Percentiles rank a stretch among this genome's conserved stretches.
phyloP scores from a whole-genome alignment of 768 basidiomycete species.

The Symmetrospora coprosmae region DNA sequence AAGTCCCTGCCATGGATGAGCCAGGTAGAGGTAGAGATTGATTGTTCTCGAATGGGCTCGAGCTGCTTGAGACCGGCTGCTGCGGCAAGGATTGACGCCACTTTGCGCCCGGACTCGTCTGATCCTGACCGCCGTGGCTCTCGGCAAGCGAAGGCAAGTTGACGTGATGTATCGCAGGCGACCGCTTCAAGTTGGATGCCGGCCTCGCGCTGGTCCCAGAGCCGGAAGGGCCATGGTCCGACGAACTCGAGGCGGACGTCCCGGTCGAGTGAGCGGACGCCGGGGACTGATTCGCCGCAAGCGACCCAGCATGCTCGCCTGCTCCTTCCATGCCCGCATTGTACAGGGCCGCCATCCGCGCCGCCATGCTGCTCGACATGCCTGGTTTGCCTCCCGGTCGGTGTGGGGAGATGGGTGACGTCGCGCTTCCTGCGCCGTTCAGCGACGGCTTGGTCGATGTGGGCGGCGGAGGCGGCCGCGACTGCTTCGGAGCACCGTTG shows the following conservation, averaged over 20 bases:
- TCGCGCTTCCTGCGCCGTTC: background rate
- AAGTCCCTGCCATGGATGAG: no score
- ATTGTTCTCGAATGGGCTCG: no score
- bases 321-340: conserved; percentile 17
- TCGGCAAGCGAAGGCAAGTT: background rate
- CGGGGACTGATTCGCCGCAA: background rate
- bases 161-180: conserved; percentile 1
- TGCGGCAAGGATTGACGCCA: no score
- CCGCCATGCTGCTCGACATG: background rate
- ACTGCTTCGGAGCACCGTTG: background rate
- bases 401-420: background rate
- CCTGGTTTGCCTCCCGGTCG: background rate
- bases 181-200: background rate
- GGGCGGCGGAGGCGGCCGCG: background rate
- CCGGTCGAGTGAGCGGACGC: background rate
- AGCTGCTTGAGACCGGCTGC: no score
- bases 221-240: background rate
- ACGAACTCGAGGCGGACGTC: background rate
- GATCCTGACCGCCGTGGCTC: no score
- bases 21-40: no score
- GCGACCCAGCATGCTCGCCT: background rate
- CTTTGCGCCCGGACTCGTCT: no score
- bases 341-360: conserved; percentile 13
- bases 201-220: background rate
- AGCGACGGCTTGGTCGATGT: background rate